These are phyloP conservation scores for Cyanodermella asteris DNA, from an alignment of 2,329 filamentous ascomycete species.

Conservation along the genomic window DNA sequence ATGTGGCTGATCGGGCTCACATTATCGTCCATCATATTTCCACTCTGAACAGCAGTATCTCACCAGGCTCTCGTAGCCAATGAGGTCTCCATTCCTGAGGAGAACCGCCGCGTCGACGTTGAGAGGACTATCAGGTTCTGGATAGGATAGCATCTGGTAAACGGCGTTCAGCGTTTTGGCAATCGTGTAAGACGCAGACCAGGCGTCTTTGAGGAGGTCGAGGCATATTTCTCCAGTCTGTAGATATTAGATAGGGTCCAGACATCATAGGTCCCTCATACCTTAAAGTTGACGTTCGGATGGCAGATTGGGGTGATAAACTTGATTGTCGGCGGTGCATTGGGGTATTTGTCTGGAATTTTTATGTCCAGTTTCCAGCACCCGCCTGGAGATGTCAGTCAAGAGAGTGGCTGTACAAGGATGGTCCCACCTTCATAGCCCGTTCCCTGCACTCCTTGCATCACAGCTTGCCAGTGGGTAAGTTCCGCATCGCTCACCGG, in stretches of 20 bases:
- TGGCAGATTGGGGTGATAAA: conserved; percentile 77
- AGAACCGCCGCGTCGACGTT: conserved; percentile 27
- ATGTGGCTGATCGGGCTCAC: no score
- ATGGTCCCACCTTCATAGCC: conserved; percentile 33
- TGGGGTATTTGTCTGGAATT: conserved; percentile 60
- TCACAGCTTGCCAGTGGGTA: conserved; percentile 36
- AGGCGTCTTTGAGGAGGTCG: conserved; percentile 56
- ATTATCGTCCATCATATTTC: conserved; percentile 21
- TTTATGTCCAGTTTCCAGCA: conserved; percentile 63
- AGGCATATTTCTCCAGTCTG: conserved; percentile 79
- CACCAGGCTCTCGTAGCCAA: conserved; percentile 24
- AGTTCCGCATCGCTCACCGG: conserved; percentile 35
- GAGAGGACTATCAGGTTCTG: conserved; percentile 23
- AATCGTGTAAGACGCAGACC: conserved; percentile 73
- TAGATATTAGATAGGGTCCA: not conserved
- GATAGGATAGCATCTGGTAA: conserved; percentile 23
- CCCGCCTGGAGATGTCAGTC: conserved; percentile 28
- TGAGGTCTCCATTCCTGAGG: conserved; percentile 21
- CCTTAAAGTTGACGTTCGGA: conserved; percentile 48
- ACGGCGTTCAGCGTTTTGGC: conserved; percentile 23
- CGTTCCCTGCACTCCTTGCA: conserved; percentile 35
- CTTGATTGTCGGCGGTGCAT: conserved; percentile 49
- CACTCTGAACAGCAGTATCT: conserved; percentile 25
- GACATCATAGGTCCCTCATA: conserved; percentile 4
- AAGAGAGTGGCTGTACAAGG: not conserved